Conservation (phyloP, 2,329 filamentous ascomycete species). For the Byssothecium circinans region DNA sequence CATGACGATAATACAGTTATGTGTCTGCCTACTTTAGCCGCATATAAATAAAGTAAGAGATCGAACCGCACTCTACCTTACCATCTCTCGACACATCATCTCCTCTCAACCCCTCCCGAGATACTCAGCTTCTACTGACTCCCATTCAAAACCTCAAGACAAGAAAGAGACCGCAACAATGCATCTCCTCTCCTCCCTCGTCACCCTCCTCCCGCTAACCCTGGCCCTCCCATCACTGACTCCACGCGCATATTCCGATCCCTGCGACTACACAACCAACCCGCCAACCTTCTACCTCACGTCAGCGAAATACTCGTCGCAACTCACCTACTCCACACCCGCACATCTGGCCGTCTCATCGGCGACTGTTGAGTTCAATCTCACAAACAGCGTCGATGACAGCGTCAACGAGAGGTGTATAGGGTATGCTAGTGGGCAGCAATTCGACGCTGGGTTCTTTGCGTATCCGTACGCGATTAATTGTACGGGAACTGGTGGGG, state of each 20-base stretch:
- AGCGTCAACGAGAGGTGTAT: background rate
- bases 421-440: background rate
- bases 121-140: no score
- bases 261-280: background rate
- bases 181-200: conserved; percentile 1
- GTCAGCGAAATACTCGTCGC: conserved; percentile 9
- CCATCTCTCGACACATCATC: no score
- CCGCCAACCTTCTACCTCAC: background rate
- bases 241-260: background rate
- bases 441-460: background rate
- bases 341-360: conserved; percentile 10
- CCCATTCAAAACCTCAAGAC: no score
- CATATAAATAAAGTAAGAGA: no score
- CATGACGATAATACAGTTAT: no score
- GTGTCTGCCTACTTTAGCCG: no score
- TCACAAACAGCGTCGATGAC: conserved; percentile 5
- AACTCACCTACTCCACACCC: conserved; percentile 12
- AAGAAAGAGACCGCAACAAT: no score
- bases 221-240: background rate
- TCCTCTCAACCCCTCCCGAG: no score
- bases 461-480: background rate
- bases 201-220: background rate
- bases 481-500: background rate
- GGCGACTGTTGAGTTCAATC: conserved; percentile 9
- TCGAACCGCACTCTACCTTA: no score